Conservation (phyloP, 352 stramenopile genomes). For the Phytophthora quininea region DNA sequence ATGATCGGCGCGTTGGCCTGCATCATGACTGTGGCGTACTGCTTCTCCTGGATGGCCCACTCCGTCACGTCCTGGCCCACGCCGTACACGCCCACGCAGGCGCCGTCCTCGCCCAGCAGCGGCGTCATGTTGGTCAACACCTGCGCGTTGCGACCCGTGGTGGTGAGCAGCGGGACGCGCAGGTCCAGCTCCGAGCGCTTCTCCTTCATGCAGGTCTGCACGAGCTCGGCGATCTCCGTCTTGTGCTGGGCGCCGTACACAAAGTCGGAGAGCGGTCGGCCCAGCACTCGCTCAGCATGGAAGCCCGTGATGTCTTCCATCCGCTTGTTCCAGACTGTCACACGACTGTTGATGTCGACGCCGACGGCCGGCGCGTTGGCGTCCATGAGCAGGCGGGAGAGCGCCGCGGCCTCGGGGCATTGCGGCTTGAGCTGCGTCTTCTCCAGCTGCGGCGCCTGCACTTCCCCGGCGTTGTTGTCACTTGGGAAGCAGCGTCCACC, state of each 20-base stretch:
- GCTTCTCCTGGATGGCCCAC: conserved; percentile 52
- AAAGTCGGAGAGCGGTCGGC: conserved; percentile 47
- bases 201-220: conserved; percentile 30
- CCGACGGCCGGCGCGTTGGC: conserved; percentile 71
- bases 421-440: background rate
- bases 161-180: conserved; percentile 52
- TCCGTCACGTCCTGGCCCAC: conserved; percentile 64
- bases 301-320: conserved; percentile 63
- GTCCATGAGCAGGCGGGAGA: conserved; percentile 52
- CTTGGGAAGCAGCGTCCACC: background rate
- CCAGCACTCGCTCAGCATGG: conserved; percentile 39
- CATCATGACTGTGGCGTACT: conserved; percentile 75
- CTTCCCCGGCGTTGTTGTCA: background rate
- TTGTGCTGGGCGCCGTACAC: conserved; percentile 56
- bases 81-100: conserved; percentile 54
- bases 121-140: conserved; percentile 65
- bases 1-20: conserved; percentile 79
- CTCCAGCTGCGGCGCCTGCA: background rate
- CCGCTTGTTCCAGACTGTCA: conserved; percentile 74
- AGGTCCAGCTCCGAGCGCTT: conserved; percentile 57
- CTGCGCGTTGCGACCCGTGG: conserved; percentile 46
- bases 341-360: conserved; percentile 47
- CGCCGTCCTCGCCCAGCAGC: conserved; percentile 45
- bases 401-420: conserved; percentile 23
- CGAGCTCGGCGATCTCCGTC: conserved; percentile 32